Base-by-base conservation (phyloP, 257 asterid species). In the Vinca minor region DNA sequence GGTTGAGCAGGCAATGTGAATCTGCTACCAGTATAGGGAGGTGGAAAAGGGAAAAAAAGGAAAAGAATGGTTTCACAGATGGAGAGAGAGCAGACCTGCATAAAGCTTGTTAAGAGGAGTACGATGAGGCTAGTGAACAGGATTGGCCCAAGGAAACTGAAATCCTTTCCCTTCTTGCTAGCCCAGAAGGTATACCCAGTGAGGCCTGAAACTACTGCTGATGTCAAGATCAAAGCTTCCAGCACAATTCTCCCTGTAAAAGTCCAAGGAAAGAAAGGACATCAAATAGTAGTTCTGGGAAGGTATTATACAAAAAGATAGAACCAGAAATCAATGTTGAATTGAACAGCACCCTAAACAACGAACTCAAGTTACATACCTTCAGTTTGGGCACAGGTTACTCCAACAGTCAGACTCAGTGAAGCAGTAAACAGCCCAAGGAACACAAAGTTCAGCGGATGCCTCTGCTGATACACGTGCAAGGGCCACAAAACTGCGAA, bases 111-210 rank as follows among this genome's bases (percentile, higher is more conserved):
- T 81, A 93, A 66, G 39, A 89, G 21, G 84, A 93, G 81, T 72
- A 93, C 69, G 45, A 87, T 64, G 42, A 93, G 99, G 70, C 96
- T 80, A 66, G 99, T 89, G 77, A 93, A 93, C 86, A 93, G 79
- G 80, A 89, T 75, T 67, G 99, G 99, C 48, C 97, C 99, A 53
- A 93, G 79, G 56, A 71, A 93, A 82, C 96, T 87, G 81, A 93
- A 93, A 82, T 93, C 99, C 69, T 89, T 87, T 73, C 99, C 99
- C 86, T 76, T 89, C 87, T 76, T 93, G 42, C 97, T 69, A 78
- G 99, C 99, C 98, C 99, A 93, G 92, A 93, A 93, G 44, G 99
- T 93, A 65, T 93, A 93, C 4, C 90, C 95, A 44, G 95, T 93
- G 69, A 93, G 79, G 62, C 85, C 96, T 20, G 77, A 63, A 69